These are phyloP conservation scores for Piper betle DNA, from an alignment of 164 flowering plant genomes.

Conservation along the genomic window DNA sequence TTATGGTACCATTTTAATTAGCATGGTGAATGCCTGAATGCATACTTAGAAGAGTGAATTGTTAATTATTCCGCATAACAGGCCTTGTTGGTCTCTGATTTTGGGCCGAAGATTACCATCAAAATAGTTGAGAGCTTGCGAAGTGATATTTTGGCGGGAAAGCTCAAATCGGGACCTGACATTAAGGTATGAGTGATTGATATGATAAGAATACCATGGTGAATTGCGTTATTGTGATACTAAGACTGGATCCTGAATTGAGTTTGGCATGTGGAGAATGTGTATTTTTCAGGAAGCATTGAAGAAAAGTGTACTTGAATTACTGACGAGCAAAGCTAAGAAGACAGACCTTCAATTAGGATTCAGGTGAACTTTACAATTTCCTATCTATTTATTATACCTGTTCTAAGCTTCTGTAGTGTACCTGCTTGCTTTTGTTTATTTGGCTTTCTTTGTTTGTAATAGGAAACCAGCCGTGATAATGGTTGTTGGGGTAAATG, in stretches of 20 bases:
- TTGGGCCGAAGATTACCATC: slow-evolving; percentile 82
- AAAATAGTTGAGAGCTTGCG: slow-evolving; percentile 87
- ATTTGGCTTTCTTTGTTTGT: background rate
- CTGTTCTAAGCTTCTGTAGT: background rate
- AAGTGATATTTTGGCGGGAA: slow-evolving; percentile 72
- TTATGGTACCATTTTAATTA: too few species aligned
- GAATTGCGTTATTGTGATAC: background rate
- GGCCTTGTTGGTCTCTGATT: slow-evolving; percentile 89
- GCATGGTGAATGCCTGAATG: background rate
- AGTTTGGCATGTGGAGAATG: background rate
- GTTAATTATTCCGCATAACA: slow-evolving; percentile 4
- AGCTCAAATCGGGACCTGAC: slow-evolving; percentile 88
- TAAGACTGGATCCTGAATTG: background rate
- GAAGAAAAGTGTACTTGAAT: slow-evolving; percentile 68
- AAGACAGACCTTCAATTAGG: slow-evolving; percentile 88
- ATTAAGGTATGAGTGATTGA: slow-evolving; percentile 43
- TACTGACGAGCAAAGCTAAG: slow-evolving; percentile 49
- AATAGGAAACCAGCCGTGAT: slow-evolving; percentile 85
- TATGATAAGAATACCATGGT: too few species aligned
- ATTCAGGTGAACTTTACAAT: slow-evolving; percentile 39
- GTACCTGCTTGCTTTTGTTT: background rate
- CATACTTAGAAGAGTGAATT: background rate
- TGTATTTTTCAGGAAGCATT: slow-evolving; percentile 57
- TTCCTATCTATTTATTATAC: background rate
- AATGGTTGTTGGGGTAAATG: slow-evolving; percentile 95